phyloP scores from a whole-genome alignment of 2,329 filamentous ascomycete genomes.

The Chrysoporthe deuterocubensis region DNA sequence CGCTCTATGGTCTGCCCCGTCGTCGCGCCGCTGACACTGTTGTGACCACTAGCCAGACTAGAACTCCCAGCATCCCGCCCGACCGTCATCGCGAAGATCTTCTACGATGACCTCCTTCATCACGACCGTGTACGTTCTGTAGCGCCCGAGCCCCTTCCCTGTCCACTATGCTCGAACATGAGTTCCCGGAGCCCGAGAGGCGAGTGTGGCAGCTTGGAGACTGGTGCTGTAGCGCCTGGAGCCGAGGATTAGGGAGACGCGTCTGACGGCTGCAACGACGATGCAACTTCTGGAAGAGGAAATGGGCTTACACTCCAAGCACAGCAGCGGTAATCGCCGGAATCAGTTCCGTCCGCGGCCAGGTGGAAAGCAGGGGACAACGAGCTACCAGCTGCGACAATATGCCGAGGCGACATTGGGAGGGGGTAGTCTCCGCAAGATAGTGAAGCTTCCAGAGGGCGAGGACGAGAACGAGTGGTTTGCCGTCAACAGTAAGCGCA shows the following conservation, averaged over 20 bases:
- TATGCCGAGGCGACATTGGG: slow-evolving; percentile 97
- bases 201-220: background rate
- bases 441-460: slow-evolving; percentile 94
- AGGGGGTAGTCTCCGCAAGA: slow-evolving; percentile 91
- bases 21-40: slow-evolving; percentile 14
- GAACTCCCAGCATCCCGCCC: background rate
- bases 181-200: background rate
- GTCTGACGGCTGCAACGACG: background rate
- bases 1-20: slow-evolving; percentile 1
- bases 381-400: slow-evolving; percentile 88
- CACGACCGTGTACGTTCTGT: slow-evolving; percentile 76
- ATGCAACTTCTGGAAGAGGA: background rate
- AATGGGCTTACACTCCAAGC: slow-evolving; percentile 5
- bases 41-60: slow-evolving; percentile 3
- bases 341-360: slow-evolving; percentile 91
- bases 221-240: background rate
- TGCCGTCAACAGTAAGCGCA: slow-evolving; percentile 83
- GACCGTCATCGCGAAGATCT: background rate
- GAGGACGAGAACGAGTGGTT: slow-evolving; percentile 99
- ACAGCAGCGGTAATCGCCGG: slow-evolving; percentile 82
- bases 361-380: slow-evolving; percentile 82
- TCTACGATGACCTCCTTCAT: slow-evolving; percentile 75
- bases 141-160: slow-evolving; percentile 38
- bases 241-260: background rate
- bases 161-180: slow-evolving; percentile 38